phyloP scores from a whole-genome alignment of 495 filamentous ascomycete species.

The Hypoxylon subgilvum region DNA sequence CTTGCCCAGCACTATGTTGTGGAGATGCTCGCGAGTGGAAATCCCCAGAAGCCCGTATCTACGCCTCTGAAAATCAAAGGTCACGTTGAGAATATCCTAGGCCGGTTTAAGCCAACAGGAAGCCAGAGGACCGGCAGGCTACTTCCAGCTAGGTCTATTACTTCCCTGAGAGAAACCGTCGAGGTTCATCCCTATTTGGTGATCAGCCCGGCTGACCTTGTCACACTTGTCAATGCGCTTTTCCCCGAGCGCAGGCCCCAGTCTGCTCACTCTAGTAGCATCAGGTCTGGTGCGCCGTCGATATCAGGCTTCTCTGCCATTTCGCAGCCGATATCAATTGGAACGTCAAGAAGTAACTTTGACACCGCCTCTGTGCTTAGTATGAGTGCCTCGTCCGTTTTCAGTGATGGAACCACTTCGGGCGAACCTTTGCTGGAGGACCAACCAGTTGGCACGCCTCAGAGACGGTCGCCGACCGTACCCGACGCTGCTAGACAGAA shows the following conservation, averaged over 20 bases:
- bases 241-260: constrained; percentile 68
- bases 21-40: constrained; percentile 58
- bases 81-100: constrained; percentile 79
- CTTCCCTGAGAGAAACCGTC: constrained; percentile 70
- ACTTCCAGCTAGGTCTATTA: constrained; percentile 69
- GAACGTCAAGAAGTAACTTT: constrained; percentile 52
- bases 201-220: constrained; percentile 73
- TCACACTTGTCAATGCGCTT: constrained; percentile 72
- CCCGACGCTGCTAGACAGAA: constrained; percentile 43
- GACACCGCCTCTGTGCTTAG: constrained; percentile 68
- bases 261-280: constrained; percentile 58
- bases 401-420: constrained; percentile 70
- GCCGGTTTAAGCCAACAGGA: constrained; percentile 64
- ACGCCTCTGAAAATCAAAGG: constrained; percentile 69
- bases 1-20: constrained; percentile 76
- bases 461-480: constrained; percentile 52
- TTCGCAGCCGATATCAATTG: constrained; percentile 55
- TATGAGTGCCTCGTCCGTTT: constrained; percentile 69
- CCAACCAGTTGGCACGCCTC: constrained; percentile 44
- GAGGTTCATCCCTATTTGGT: constrained; percentile 77
- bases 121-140: constrained; percentile 63
- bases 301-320: constrained; percentile 65
- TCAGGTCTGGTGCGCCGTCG: constrained; percentile 70
- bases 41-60: constrained; percentile 62
- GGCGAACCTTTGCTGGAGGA: constrained; percentile 67